These are phyloP conservation scores for Cryptosporidium sp. DNA, from an alignment of 169 alveolate species.

Conservation along the genomic window DNA sequence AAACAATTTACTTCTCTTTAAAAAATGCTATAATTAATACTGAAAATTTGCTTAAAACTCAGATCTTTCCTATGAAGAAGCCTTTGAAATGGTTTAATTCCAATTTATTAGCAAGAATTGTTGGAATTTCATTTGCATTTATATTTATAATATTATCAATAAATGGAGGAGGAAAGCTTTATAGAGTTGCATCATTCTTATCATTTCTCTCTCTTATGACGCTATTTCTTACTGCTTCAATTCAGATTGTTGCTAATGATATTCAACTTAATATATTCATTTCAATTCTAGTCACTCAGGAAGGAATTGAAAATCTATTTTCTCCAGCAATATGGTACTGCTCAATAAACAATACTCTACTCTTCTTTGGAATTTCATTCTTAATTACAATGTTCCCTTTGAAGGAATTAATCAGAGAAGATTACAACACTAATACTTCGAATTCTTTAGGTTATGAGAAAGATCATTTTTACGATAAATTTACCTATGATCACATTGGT, in stretches of 20 bases:
- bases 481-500: background rate
- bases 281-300: constrained; percentile 47
- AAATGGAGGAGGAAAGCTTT: constrained; percentile 47
- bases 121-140: constrained; percentile 35
- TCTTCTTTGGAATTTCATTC: constrained; percentile 67
- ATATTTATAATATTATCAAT: constrained; percentile 29
- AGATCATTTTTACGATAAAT: background rate
- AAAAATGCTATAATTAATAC: background rate
- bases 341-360: constrained; percentile 44
- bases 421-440: background rate
- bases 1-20: constrained; percentile 27
- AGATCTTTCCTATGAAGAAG: constrained; percentile 27
- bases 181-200: constrained; percentile 23
- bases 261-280: constrained; percentile 51
- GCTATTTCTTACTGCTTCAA: constrained; percentile 45
- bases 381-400: constrained; percentile 63
- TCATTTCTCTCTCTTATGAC: constrained; percentile 52
- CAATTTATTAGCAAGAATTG: constrained; percentile 22
- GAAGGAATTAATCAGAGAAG: background rate
- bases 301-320: constrained; percentile 31
- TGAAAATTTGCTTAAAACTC: background rate
- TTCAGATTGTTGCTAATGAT: constrained; percentile 63
- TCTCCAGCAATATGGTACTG: constrained; percentile 74
- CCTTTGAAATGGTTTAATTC: constrained; percentile 13
- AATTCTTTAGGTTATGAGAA: background rate